Evolutionary conservation across 106 monocot species (phyloP).

Genomic region (Dendrobium catenatum): DNA sequence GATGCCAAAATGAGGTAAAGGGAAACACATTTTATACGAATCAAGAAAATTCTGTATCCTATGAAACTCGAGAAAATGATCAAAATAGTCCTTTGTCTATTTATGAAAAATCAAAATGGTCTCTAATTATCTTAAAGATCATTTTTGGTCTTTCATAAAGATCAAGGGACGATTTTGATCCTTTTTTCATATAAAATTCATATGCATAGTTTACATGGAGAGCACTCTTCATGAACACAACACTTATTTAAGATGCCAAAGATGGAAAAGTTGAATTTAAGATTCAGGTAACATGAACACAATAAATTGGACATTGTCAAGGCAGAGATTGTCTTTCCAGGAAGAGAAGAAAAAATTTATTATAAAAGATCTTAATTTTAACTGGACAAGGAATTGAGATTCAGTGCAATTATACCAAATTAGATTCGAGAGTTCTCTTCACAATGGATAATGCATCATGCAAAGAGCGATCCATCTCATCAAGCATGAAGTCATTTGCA

Average conservation of each 20-base stretch:
- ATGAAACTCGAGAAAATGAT: not conserved
- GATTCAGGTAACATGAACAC: not conserved
- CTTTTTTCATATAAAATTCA: no score
- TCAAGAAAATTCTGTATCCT: not conserved
- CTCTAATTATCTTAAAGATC: no score
- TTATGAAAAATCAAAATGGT: no score
- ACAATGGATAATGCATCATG: constrained; percentile 95
- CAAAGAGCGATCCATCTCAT: constrained; percentile 93
- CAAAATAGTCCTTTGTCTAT: not conserved
- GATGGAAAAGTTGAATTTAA: not conserved
- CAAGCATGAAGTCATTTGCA: constrained; percentile 94
- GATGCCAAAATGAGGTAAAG: not conserved
- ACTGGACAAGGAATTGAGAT: not conserved
- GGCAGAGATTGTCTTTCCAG: not conserved
- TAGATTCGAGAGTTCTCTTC: constrained; percentile 93
- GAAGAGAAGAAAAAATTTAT: not conserved
- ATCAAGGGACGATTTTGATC: no score
- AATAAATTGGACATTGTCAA: not conserved
- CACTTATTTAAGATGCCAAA: not conserved
- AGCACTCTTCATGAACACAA: not conserved
- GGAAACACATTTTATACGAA: not conserved
- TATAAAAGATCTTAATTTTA: not conserved
- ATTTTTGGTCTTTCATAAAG: no score
- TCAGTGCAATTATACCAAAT: constrained; percentile 36
- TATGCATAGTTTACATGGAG: no score